Percentiles rank a stretch among this genome's conserved stretches.
Evolutionary conservation across 495 filamentous ascomycete species (phyloP).

Genomic region (Neurospora sp.): DNA sequence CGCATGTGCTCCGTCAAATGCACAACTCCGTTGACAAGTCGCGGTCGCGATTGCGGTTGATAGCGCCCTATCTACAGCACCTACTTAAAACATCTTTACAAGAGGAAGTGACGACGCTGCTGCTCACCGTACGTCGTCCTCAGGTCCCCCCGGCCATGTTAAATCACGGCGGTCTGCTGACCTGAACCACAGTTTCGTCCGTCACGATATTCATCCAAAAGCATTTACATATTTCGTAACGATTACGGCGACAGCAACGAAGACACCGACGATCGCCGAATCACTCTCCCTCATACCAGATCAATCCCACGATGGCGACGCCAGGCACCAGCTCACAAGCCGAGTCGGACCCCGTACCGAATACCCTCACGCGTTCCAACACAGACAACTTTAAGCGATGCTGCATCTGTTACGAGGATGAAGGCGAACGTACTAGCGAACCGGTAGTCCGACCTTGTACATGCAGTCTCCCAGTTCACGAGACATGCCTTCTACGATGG

Average conservation of each 20-base stretch:
- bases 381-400: conserved; percentile 46
- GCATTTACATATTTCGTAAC: background rate
- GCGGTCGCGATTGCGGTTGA: background rate
- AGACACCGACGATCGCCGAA: background rate
- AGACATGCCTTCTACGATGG: conserved; percentile 84
- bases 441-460: conserved; percentile 83
- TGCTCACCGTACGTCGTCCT: background rate
- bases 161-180: background rate
- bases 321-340: background rate
- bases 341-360: conserved; percentile 5
- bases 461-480: conserved; percentile 82
- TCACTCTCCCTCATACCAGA: background rate
- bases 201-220: background rate
- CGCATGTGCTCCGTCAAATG: background rate
- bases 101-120: background rate
- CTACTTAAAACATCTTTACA: background rate
- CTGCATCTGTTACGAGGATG: conserved; percentile 89
- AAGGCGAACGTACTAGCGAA: conserved; percentile 47
- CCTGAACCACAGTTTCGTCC: background rate
- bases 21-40: background rate
- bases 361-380: background rate
- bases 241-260: background rate
- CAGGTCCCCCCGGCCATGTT: background rate
- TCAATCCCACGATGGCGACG: background rate
- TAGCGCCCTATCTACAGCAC: background rate